phyloP scores from a whole-genome alignment of 345 rosid species.

The Melaleuca quinquenervia region DNA sequence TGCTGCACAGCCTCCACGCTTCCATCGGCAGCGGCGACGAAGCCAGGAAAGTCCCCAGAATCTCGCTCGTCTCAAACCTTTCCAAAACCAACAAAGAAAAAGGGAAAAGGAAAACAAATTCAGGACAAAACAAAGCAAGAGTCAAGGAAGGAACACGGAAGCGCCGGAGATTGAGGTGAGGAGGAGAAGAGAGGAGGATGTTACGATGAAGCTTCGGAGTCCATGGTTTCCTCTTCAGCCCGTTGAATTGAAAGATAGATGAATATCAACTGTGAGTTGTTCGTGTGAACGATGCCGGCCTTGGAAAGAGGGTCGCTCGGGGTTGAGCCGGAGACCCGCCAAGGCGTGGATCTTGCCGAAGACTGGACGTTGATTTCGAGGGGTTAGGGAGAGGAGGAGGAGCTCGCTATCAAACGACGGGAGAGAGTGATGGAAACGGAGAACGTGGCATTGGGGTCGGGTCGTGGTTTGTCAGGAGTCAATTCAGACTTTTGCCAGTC shows the following conservation, averaged over 20 bases:
- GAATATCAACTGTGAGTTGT: not conserved
- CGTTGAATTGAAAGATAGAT: rapidly evolving
- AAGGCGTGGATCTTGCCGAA: not conserved
- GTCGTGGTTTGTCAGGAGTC: too few relatives aligned
- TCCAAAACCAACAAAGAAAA: not conserved
- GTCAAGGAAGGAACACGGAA: not conserved
- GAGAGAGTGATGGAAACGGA: not conserved
- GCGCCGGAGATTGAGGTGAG: not conserved
- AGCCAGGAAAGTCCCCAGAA: slow-evolving; percentile 40
- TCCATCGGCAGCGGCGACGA: slow-evolving; percentile 38
- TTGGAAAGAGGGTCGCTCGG: not conserved
- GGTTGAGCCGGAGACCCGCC: not conserved
- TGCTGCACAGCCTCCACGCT: slow-evolving; percentile 59
- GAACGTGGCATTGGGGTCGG: not conserved
- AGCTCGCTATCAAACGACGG: not conserved
- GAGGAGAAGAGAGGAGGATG: not conserved
- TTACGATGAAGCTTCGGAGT: not conserved
- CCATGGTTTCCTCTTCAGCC: not conserved
- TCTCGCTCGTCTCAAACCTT: slow-evolving; percentile 75
- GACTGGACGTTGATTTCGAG: not conserved
- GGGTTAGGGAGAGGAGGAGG: rapidly evolving
- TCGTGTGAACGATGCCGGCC: not conserved
- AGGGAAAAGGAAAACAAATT: not conserved
- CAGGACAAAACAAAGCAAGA: not conserved
- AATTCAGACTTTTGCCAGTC: too few relatives aligned